Conservation (phyloP, 352 stramenopile species). For the Phytophthora syringae region DNA sequence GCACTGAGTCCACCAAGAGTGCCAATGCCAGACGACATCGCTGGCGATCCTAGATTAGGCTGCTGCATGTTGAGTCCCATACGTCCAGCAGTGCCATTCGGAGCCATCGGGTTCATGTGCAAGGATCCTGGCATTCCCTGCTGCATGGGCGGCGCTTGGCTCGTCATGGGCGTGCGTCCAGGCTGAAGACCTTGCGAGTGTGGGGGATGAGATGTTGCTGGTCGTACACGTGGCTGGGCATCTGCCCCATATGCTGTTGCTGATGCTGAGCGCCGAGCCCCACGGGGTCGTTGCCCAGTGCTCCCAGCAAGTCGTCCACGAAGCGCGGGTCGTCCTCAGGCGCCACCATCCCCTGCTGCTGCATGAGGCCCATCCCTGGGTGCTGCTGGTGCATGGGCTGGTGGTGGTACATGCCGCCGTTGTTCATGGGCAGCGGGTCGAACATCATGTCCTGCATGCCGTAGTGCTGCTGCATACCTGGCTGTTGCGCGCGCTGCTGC, state of each 20-base stretch:
- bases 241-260: conserved; percentile 55
- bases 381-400: conserved; percentile 51
- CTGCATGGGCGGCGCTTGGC: conserved; percentile 46
- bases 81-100: conserved; percentile 14
- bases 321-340: conserved; percentile 74
- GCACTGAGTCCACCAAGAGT: conserved; percentile 21
- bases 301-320: conserved; percentile 73
- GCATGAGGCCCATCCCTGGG: conserved; percentile 49
- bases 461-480: conserved; percentile 65
- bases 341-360: conserved; percentile 56
- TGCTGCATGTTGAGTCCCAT: conserved; percentile 41
- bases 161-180: conserved; percentile 35
- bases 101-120: conserved; percentile 43
- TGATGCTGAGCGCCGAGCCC: conserved; percentile 36
- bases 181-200: conserved; percentile 36
- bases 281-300: conserved; percentile 61
- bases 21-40: conserved; percentile 8
- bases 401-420: conserved; percentile 65
- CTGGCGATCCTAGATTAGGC: conserved; percentile 10
- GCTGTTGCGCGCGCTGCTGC: conserved; percentile 32
- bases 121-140: conserved; percentile 35
- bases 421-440: conserved; percentile 69
- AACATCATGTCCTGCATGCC: conserved; percentile 82
- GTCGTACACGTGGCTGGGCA: conserved; percentile 66
- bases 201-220: conserved; percentile 61